A percentile compares a stretch with the other conserved stretches of the same genome.
Conservation (phyloP, 441 rosid species). For the Corymbia citriodora region DNA sequence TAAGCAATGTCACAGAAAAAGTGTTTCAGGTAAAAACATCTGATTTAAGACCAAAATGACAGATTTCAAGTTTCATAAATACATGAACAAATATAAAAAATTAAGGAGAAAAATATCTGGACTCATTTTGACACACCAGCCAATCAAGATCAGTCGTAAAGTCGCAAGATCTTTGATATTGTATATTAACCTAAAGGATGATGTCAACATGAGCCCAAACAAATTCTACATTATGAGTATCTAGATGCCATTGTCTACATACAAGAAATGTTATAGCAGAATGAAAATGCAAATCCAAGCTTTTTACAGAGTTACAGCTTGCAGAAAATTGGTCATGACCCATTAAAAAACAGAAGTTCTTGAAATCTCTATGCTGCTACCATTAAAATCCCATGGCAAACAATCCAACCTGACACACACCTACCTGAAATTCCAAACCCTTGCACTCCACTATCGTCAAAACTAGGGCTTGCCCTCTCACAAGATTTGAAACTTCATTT, state of each 20-base stretch:
- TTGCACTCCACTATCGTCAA: slow-evolving; percentile 50
- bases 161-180: neutral
- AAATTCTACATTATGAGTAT: neutral
- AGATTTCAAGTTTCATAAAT: neutral
- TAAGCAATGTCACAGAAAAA: neutral
- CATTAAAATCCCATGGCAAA: neutral
- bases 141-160: neutral
- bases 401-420: neutral
- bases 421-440: slow-evolving; percentile 53
- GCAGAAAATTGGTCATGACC: neutral
- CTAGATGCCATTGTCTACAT: neutral
- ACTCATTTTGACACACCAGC: neutral
- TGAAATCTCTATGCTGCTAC: neutral
- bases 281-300: neutral
- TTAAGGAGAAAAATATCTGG: neutral
- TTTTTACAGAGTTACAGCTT: neutral
- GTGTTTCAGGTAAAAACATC: neutral
- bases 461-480: slow-evolving; percentile 47
- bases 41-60: neutral
- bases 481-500: slow-evolving; percentile 23
- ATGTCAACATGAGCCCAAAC: neutral
- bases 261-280: neutral
- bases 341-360: neutral
- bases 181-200: neutral
- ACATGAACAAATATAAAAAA: neutral